Evolutionary conservation across 2,329 filamentous ascomycete genomes (phyloP), one percentile per base, ranked within the genome.

Genomic region (Colletotrichum melonis): DNA sequence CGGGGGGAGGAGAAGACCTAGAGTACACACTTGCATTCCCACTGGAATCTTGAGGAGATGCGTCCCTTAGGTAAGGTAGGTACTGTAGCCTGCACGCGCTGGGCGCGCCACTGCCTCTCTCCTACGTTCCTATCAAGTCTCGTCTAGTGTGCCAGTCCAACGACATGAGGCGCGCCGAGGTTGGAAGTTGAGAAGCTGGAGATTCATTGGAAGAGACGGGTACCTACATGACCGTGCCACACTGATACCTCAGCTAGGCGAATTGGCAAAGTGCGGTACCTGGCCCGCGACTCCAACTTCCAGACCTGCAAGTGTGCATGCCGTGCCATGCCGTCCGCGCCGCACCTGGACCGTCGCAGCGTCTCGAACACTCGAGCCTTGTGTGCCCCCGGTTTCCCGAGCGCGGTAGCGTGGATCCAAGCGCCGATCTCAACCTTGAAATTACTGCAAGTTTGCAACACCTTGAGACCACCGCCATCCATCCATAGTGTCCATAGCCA

Each of bases 361-460:
- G 69, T 62, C 57, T 67, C 64, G 69, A 71, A 55, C 38, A 42
- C 38, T 42, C 38, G 38, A 42, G 38, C 38, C 38, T 42, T 42
- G 38, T 42, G 38, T 16, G 5, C 14, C 42, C 49, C 58, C 69
- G 30, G 65, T 32, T 60, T 60, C 57, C 59, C 58, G 59, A 69
- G 66, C 54, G 59, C 69, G 65, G 65, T 59, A 58, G 65, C 54
- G 65, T 72, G 69, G 69, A 69, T 54, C 69, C 69, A 64, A 69
- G 65, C 69, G 65, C 65, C 58, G 69, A 72, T 72, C 69, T 59
- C 69, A 69, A 72, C 69, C 65, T 72, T 55, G 49, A 68, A 63
- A 46, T 46, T 46, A n/a, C 19, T 19, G 16, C 42, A 19, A n/a
- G 16, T 19, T n/a, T 46, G 42, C 42, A 46, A 46, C 16, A 46